These are phyloP conservation scores for Serendipita indica DNA, from an alignment of 768 basidiomycete species.

Conservation along the genomic window DNA sequence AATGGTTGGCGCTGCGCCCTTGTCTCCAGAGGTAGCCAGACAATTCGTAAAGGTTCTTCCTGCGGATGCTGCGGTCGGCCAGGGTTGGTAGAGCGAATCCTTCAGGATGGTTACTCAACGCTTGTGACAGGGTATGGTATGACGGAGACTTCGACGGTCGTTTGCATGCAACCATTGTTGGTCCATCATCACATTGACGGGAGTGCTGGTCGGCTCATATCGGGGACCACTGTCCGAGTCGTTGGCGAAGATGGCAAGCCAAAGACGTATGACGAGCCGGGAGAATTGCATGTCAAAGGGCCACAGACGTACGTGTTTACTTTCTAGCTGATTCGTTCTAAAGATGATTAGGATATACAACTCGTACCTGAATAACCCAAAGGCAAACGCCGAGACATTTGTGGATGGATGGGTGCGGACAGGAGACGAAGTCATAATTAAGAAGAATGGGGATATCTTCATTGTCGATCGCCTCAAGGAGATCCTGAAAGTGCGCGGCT, in stretches of 20 bases:
- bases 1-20: slow-evolving; percentile 45
- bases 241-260: slow-evolving; percentile 43
- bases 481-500: slow-evolving; percentile 29
- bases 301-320: neutral
- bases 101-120: neutral
- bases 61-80: slow-evolving; percentile 40
- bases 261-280: slow-evolving; percentile 40
- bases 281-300: slow-evolving; percentile 38
- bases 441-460: slow-evolving; percentile 39
- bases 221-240: slow-evolving; percentile 40
- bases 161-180: neutral
- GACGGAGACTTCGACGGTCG: slow-evolving; percentile 46
- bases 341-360: slow-evolving; percentile 2
- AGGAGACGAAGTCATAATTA: slow-evolving; percentile 47
- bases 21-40: slow-evolving; percentile 38
- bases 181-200: slow-evolving; percentile 38
- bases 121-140: slow-evolving; percentile 26
- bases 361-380: slow-evolving; percentile 1
- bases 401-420: slow-evolving; percentile 46
- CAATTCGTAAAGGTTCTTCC: slow-evolving; percentile 33
- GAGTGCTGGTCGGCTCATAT: slow-evolving; percentile 42
- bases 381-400: slow-evolving; percentile 12
- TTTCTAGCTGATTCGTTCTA: neutral
- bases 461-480: slow-evolving; percentile 49
- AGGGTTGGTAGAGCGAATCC: slow-evolving; percentile 22